phyloP scores from a whole-genome alignment of 2,329 filamentous ascomycete species.

The Penicillium olsonii region DNA sequence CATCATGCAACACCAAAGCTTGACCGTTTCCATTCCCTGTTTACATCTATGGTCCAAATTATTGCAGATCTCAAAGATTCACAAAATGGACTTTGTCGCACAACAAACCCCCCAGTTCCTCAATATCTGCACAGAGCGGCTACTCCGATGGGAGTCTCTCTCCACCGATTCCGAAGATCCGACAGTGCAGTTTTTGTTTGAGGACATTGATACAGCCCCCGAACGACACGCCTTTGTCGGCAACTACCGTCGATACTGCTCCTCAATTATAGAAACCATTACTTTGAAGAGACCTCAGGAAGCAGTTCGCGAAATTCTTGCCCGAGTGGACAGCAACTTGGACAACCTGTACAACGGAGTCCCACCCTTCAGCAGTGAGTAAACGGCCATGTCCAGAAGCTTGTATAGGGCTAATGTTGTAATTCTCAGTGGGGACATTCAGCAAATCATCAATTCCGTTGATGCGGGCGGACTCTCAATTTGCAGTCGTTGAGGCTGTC shows the following conservation, averaged over 20 bases:
- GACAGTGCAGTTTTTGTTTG: slow-evolving; percentile 77
- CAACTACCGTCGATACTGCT: slow-evolving; percentile 91
- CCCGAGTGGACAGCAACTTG: slow-evolving; percentile 72
- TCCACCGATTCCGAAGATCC: slow-evolving; percentile 79
- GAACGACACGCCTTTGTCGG: slow-evolving; percentile 93
- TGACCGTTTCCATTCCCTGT: slow-evolving; percentile 90
- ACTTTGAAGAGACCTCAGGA: slow-evolving; percentile 80
- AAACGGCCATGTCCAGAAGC: neutral
- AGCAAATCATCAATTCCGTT: slow-evolving; percentile 43
- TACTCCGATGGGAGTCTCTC: slow-evolving; percentile 84
- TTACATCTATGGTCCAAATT: slow-evolving; percentile 87
- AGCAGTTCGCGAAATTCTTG: slow-evolving; percentile 84
- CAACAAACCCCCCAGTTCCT: slow-evolving; percentile 72
- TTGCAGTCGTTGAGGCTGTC: slow-evolving; percentile 83
- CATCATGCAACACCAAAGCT: slow-evolving; percentile 79
- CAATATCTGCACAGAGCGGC: slow-evolving; percentile 77
- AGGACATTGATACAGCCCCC: slow-evolving; percentile 92
- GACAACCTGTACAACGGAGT: slow-evolving; percentile 73
- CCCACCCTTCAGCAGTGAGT: slow-evolving; percentile 66
- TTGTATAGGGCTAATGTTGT: slow-evolving; percentile 2
- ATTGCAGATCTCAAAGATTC: slow-evolving; percentile 70
- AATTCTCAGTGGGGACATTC: slow-evolving; percentile 35
- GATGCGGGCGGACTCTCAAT: slow-evolving; percentile 82
- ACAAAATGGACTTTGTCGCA: slow-evolving; percentile 58
- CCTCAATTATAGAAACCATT: slow-evolving; percentile 82